Evolutionary conservation across 2,329 filamentous ascomycete genomes (phyloP).

Genomic region (Fusarium goolgardi): DNA sequence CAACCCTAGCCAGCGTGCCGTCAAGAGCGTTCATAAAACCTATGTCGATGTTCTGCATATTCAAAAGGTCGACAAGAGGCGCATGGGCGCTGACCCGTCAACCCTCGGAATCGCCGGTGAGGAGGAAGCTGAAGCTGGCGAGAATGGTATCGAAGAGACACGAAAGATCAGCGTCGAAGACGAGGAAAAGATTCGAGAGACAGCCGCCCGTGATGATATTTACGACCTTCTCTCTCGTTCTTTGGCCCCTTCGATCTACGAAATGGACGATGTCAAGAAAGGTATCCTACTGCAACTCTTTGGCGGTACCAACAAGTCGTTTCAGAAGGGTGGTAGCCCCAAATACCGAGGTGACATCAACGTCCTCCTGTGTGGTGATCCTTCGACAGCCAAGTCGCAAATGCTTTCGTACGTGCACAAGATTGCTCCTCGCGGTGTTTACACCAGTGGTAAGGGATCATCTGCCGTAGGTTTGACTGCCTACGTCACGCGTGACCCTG

Average conservation of each 20-base stretch:
- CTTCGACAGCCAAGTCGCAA: slow-evolving; percentile 96
- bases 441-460: slow-evolving; percentile 84
- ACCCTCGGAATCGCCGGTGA: slow-evolving; percentile 87
- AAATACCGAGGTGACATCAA: slow-evolving; percentile 98
- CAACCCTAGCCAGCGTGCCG: slow-evolving; percentile 89
- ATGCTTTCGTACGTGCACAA: slow-evolving; percentile 95
- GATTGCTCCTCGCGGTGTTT: slow-evolving; percentile 89
- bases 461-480: slow-evolving; percentile 85
- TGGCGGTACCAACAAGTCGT: slow-evolving; percentile 97
- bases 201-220: slow-evolving; percentile 82
- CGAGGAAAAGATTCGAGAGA: slow-evolving; percentile 86
- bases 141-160: slow-evolving; percentile 83
- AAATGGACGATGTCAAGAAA: slow-evolving; percentile 99
- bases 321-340: slow-evolving; percentile 94
- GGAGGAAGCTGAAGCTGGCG: slow-evolving; percentile 70
- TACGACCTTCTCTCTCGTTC: slow-evolving; percentile 94
- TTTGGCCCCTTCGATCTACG: slow-evolving; percentile 93
- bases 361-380: slow-evolving; percentile 94
- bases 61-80: slow-evolving; percentile 95
- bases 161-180: slow-evolving; percentile 88
- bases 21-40: slow-evolving; percentile 98
- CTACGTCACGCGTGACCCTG: slow-evolving; percentile 83
- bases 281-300: slow-evolving; percentile 96
- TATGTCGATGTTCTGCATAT: slow-evolving; percentile 96
- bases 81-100: slow-evolving; percentile 89